Evolutionary conservation across 345 rosid species (phyloP).

Genomic region (Bruguiera gymnorhiza): DNA sequence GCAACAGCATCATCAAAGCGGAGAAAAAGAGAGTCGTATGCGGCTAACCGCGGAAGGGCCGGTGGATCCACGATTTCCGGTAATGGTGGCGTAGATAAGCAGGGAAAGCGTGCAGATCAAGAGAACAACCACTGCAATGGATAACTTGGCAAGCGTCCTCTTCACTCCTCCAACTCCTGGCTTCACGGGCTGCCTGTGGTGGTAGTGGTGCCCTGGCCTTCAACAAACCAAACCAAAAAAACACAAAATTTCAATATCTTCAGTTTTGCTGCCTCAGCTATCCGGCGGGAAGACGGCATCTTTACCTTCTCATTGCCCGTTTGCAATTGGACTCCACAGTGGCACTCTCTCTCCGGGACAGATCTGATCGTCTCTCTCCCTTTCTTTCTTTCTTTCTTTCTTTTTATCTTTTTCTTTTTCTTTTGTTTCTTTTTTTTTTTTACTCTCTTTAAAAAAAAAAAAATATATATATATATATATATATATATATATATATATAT

Average conservation of each 20-base stretch:
- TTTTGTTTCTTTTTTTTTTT: no score
- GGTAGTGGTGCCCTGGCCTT: slow-evolving; percentile 70
- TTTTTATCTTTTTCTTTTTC: neutral
- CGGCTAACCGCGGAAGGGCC: slow-evolving; percentile 51
- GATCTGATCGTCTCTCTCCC: no score
- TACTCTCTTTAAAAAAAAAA: no score
- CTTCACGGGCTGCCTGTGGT: slow-evolving; percentile 64
- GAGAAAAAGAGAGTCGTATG: no score
- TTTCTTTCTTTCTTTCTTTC: no score
- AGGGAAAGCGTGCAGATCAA: slow-evolving; percentile 74
- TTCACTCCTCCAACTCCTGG: slow-evolving; percentile 48
- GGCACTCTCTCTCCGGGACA: no score
- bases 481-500: no score
- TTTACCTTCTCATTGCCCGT: slow-evolving; percentile 21
- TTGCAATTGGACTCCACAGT: neutral
- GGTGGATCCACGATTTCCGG: slow-evolving; percentile 39
- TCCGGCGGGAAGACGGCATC: neutral
- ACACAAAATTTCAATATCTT: no score
- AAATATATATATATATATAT: no score
- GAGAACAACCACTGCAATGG: slow-evolving; percentile 58
- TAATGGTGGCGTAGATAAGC: slow-evolving; percentile 49
- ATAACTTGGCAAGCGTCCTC: slow-evolving; percentile 57
- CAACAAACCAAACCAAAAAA: neutral
- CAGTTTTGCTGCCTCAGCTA: no score
- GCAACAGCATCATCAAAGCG: neutral